Evolutionary conservation across 2,329 filamentous ascomycete genomes (phyloP), one percentile per base, ranked within the genome.

Genomic region (Sordariomycetes sp.): DNA sequence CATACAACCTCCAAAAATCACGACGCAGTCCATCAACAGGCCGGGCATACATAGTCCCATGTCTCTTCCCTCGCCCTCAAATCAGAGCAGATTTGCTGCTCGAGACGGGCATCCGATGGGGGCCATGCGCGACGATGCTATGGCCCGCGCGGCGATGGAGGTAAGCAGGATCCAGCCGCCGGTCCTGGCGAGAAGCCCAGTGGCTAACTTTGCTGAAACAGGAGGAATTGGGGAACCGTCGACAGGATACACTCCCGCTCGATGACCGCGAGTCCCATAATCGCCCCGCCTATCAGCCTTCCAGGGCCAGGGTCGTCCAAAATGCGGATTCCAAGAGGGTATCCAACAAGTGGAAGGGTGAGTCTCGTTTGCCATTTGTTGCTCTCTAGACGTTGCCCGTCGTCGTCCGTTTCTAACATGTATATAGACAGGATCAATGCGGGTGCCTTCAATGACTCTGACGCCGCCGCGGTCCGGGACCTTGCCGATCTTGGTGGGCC

Each of bases 61-160:
- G n/a, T 14, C 40, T 14, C 16, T 18, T n/a, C 18, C 16, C 40
- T n/a, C 14, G 18, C 18, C 3, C 40, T n/a, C 18, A 46, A 18
- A 7, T 18, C 10, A 7, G 18, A 46, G 40, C 6, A n/a, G 14
- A n/a, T 46, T 46, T 14, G 40, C 7, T 43, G 12, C 37, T 32
- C 37, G 12, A 16, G 40, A n/a, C n/a, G 40, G 40, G 7, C n/a
- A 24, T 5, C 10, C 24, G 14, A 25, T 25, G 20, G n/a, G n/a
- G n/a, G 52, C 12, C 69, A 74, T 11, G 76, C 75, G 84, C 20
- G 80, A 80, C 67, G 85, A 88, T 69, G 83, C 82, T 53, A 20
- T 46, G 11, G 73, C 75, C 18, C 40, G 16, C 12, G 57, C 51
- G 18, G 57, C 57, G 43, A 58, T 58, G 57, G 40, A 25, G 35